phyloP scores from a whole-genome alignment of 306 rosid genomes.

The Trifolium pratense region DNA sequence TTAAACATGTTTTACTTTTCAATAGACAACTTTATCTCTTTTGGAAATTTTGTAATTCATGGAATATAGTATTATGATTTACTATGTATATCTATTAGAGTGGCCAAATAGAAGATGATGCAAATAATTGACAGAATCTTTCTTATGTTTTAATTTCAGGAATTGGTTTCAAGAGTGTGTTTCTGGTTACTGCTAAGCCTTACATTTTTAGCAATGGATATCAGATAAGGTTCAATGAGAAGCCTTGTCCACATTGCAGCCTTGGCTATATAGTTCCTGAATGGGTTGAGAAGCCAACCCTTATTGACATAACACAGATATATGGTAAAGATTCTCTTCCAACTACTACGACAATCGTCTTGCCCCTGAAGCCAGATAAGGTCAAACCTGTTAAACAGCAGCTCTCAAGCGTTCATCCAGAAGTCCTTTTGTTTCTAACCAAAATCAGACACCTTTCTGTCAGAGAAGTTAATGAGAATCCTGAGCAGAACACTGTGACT shows the following conservation, averaged over 20 bases:
- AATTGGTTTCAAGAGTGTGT: slow-evolving; percentile 95
- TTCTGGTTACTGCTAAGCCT: slow-evolving; percentile 68
- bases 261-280: slow-evolving; percentile 87
- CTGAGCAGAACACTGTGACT: slow-evolving; percentile 47
- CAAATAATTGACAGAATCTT: slow-evolving; percentile 16
- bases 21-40: not conserved
- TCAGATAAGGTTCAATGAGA: slow-evolving; percentile 71
- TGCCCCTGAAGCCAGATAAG: slow-evolving; percentile 76
- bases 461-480: slow-evolving; percentile 58
- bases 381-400: slow-evolving; percentile 66
- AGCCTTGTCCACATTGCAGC: slow-evolving; percentile 69
- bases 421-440: slow-evolving; percentile 69
- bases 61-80: not conserved
- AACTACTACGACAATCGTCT: slow-evolving; percentile 60
- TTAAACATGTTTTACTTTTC: not conserved
- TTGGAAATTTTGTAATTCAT: not conserved
- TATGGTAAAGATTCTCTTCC: slow-evolving; percentile 55
- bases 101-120: not conserved
- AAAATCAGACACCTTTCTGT: slow-evolving; percentile 71
- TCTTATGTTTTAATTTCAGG: slow-evolving; percentile 55
- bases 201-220: slow-evolving; percentile 83
- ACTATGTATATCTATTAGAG: not conserved
- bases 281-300: slow-evolving; percentile 77
- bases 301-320: slow-evolving; percentile 50
- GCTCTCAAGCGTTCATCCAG: slow-evolving; percentile 75